Conservation (phyloP, 257 asterid genomes). For the Salvia splendens region DNA sequence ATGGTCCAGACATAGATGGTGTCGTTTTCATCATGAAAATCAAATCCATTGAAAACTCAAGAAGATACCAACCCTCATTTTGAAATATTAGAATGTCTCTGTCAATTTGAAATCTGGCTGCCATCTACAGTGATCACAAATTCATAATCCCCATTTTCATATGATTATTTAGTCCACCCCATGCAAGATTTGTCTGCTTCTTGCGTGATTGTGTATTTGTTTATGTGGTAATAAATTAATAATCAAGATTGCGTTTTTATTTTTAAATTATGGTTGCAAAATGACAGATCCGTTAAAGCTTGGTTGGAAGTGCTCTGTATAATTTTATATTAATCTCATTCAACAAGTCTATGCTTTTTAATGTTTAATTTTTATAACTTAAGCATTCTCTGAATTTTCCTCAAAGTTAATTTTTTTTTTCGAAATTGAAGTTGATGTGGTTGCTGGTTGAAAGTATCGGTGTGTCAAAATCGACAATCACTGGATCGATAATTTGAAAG, state of each 20-base stretch:
- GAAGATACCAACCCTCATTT: conserved; percentile 25
- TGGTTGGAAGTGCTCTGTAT: neutral
- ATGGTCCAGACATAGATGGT: conserved; percentile 20
- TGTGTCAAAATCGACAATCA: no score
- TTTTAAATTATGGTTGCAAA: neutral
- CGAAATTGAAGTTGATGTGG: no score
- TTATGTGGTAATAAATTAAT: neutral
- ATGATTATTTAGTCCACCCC: conserved; percentile 23
- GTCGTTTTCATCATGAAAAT: conserved; percentile 45
- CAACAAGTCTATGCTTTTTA: no score
- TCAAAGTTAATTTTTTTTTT: no score
- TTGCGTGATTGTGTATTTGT: conserved; percentile 22
- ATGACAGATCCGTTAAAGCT: conserved; percentile 19
- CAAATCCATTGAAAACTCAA: conserved; percentile 41
- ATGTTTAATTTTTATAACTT: no score
- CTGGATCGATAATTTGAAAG: no score
- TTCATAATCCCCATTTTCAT: neutral
- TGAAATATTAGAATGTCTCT: conserved; percentile 28
- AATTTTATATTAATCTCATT: neutral
- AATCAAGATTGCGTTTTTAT: conserved; percentile 7
- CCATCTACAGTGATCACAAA: conserved; percentile 26
- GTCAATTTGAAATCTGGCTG: conserved; percentile 28
- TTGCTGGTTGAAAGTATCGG: no score
- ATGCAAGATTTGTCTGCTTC: conserved; percentile 36
- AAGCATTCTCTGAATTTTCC: no score